A percentile compares a stretch with the other conserved stretches of the same genome.
Conservation (phyloP, 2,329 filamentous ascomycete species). For the Colletotrichum sp. region DNA sequence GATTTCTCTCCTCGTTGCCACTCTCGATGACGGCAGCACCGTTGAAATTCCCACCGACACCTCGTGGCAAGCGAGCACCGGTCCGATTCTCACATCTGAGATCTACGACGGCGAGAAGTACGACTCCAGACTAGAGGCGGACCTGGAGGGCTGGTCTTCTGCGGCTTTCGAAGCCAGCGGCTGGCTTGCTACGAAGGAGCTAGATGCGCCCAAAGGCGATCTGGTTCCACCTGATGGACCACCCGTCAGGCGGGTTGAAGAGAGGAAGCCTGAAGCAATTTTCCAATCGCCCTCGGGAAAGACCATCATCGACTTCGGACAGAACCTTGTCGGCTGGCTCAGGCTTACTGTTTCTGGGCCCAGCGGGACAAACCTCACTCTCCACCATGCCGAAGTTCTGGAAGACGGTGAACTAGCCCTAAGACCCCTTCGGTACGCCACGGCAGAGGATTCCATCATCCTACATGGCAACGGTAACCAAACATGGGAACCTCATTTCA, state of each 20-base stretch:
- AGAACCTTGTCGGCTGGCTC: slow-evolving; percentile 61
- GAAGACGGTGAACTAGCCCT: slow-evolving; percentile 49
- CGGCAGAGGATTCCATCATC: slow-evolving; percentile 44
- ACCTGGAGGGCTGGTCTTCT: slow-evolving; percentile 31
- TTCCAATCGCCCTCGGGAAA: slow-evolving; percentile 44
- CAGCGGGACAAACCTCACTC: slow-evolving; percentile 43
- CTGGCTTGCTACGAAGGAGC: slow-evolving; percentile 35
- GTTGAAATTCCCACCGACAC: slow-evolving; percentile 38
- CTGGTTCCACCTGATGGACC: slow-evolving; percentile 47
- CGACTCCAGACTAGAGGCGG: slow-evolving; percentile 39
- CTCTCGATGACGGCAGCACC: slow-evolving; percentile 32
- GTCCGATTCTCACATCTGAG: slow-evolving; percentile 41
- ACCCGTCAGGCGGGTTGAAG: slow-evolving; percentile 44
- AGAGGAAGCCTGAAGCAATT: slow-evolving; percentile 32
- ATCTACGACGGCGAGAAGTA: slow-evolving; percentile 61
- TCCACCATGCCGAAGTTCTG: slow-evolving; percentile 61
- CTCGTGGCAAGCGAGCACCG: slow-evolving; percentile 38
- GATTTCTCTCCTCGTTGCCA: slow-evolving; percentile 42
- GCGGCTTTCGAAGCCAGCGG: slow-evolving; percentile 26
- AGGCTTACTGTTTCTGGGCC: slow-evolving; percentile 41
- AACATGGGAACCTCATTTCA: slow-evolving; percentile 52
- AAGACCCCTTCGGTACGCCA: slow-evolving; percentile 47
- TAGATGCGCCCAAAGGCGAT: slow-evolving; percentile 31
- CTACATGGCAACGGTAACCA: slow-evolving; percentile 24
- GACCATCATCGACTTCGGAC: slow-evolving; percentile 59